Percentiles rank a stretch among this genome's conserved stretches.
Conservation (phyloP, 192 early-diverging fungal species). For the Paraglomus brasilianum region DNA sequence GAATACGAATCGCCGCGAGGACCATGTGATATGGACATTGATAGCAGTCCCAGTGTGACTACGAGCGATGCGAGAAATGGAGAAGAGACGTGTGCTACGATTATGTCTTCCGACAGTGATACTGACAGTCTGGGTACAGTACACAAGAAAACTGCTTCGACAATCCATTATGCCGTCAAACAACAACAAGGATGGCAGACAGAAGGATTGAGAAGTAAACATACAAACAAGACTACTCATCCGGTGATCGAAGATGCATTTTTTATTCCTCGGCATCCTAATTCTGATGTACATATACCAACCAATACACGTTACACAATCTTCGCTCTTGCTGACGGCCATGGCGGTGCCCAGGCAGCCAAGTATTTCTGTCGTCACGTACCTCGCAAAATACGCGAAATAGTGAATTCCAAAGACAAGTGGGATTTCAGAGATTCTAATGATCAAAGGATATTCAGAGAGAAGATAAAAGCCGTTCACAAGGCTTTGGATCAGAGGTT, state of each 20-base stretch:
- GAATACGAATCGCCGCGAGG: no score
- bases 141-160: no score
- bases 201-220: background rate
- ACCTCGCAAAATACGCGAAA: background rate
- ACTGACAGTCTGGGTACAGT: no score
- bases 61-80: no score
- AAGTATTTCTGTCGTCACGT: background rate
- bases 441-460: slow-evolving; percentile 6
- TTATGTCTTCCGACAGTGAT: no score
- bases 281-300: slow-evolving; percentile 2
- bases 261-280: background rate
- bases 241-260: slow-evolving; percentile 19
- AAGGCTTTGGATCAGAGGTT: slow-evolving; percentile 7
- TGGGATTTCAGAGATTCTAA: slow-evolving; percentile 2
- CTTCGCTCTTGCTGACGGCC: slow-evolving; percentile 11
- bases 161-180: slow-evolving; percentile 1
- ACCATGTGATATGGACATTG: no score
- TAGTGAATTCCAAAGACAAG: background rate
- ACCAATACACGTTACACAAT: slow-evolving; percentile 1
- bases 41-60: no score
- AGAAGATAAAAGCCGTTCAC: background rate
- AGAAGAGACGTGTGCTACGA: no score
- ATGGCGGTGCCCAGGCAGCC: slow-evolving; percentile 6
- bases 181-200: slow-evolving; percentile 21
- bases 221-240: background rate